A percentile compares a stretch with the other conserved stretches of the same genome.
Evolutionary conservation across 352 stramenopile genomes (phyloP).

Genomic region (Labyrinthula sp.): DNA sequence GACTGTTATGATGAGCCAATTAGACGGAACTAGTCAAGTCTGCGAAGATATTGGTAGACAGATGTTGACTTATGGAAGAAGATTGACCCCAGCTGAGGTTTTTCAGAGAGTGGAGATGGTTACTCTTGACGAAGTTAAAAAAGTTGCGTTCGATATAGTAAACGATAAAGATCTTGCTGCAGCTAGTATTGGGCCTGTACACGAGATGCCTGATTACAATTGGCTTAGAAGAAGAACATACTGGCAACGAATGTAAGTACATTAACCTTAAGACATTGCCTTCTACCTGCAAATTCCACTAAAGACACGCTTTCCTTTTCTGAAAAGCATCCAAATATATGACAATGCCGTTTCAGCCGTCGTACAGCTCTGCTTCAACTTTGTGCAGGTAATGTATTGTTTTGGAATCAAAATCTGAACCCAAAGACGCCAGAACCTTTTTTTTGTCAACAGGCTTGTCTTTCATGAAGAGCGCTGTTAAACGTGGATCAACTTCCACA

Average conservation of each 20-base stretch:
- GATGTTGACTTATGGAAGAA: conserved; percentile 55
- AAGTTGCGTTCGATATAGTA: conserved; percentile 58
- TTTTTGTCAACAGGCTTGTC: too few relatives aligned
- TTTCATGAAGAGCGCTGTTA: too few relatives aligned
- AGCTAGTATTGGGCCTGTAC: conserved; percentile 82
- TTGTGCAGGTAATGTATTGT: too few relatives aligned
- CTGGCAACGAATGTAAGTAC: conserved; percentile 57
- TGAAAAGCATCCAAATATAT: too few relatives aligned
- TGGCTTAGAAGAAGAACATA: conserved; percentile 96
- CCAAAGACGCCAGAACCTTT: too few relatives aligned
- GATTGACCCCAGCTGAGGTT: conserved; percentile 92
- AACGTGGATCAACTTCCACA: too few relatives aligned
- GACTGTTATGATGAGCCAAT: conserved; percentile 96
- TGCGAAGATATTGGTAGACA: conserved; percentile 98
- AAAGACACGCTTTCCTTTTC: too few relatives aligned
- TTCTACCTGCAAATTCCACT: too few relatives aligned
- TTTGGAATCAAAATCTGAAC: too few relatives aligned
- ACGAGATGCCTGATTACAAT: conserved; percentile 98
- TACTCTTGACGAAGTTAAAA: conserved; percentile 68
- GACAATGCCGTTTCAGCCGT: too few relatives aligned
- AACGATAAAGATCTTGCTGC: conserved; percentile 97
- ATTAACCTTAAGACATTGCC: too few relatives aligned
- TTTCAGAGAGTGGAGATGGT: conserved; percentile 97
- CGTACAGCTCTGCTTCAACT: too few relatives aligned
- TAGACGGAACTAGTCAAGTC: conserved; percentile 90